These are phyloP conservation scores for Xenoacremonium recifei DNA, from an alignment of 2,329 filamentous ascomycete genomes.

Conservation along the genomic window DNA sequence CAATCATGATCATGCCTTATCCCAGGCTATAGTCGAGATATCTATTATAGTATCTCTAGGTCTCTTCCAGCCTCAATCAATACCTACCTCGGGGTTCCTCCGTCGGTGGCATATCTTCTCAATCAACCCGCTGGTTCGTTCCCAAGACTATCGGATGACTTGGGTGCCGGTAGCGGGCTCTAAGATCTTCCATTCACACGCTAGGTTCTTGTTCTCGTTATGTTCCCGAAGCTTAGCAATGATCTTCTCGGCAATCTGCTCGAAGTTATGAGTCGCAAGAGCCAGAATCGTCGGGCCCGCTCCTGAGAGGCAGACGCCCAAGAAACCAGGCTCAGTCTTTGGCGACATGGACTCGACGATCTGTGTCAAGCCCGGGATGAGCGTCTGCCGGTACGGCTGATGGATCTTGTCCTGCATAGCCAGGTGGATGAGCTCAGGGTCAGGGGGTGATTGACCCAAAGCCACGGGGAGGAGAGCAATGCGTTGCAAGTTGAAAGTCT, in stretches of 20 bases:
- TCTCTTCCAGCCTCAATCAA: too few relatives aligned
- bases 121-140: too few relatives aligned
- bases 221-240: slow-evolving; percentile 68
- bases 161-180: slow-evolving; percentile 77
- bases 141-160: slow-evolving; percentile 42
- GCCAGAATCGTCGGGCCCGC: slow-evolving; percentile 94
- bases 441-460: slow-evolving; percentile 83
- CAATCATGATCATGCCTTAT: too few relatives aligned
- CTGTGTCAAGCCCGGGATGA: slow-evolving; percentile 89
- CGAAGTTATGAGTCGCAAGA: slow-evolving; percentile 86
- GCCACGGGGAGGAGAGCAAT: slow-evolving; percentile 89
- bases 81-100: too few relatives aligned
- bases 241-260: slow-evolving; percentile 78
- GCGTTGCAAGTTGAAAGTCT: slow-evolving; percentile 90
- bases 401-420: slow-evolving; percentile 99
- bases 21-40: too few relatives aligned
- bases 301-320: slow-evolving; percentile 92
- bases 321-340: slow-evolving; percentile 77
- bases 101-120: too few relatives aligned
- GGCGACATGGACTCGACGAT: slow-evolving; percentile 92
- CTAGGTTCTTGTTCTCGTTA: slow-evolving; percentile 60
- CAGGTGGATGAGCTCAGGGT: slow-evolving; percentile 91
- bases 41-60: too few relatives aligned
- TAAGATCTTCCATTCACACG: slow-evolving; percentile 82
- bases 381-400: slow-evolving; percentile 87